These are phyloP conservation scores for Bertia moriformis DNA, from an alignment of 2,329 filamentous ascomycete species.

Conservation along the genomic window DNA sequence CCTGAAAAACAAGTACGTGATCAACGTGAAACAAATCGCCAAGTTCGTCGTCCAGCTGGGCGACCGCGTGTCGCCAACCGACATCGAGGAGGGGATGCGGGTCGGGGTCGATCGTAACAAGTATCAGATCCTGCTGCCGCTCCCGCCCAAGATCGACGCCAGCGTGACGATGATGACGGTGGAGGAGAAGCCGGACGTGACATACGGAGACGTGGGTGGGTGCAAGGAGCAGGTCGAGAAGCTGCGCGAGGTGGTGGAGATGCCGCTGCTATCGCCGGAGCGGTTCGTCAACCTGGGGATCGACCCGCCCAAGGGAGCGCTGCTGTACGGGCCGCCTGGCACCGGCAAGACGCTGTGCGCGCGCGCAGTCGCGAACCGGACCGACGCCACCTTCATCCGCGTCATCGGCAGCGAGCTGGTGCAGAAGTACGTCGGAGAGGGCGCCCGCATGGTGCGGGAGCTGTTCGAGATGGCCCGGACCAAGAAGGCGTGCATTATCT, in stretches of 20 bases:
- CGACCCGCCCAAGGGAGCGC: conserved; percentile 90
- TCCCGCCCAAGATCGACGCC: conserved; percentile 96
- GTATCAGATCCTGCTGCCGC: conserved; percentile 92
- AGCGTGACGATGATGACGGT: conserved; percentile 99
- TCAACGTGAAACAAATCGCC: conserved; percentile 99
- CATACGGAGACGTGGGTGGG: conserved; percentile 94
- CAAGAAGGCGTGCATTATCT: conserved; percentile 99
- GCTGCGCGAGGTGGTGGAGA: conserved; percentile 93
- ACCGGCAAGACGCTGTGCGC: conserved; percentile 99
- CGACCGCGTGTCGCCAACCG: conserved; percentile 89
- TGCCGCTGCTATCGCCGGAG: conserved; percentile 90
- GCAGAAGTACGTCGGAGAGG: conserved; percentile 97
- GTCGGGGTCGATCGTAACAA: conserved; percentile 97
- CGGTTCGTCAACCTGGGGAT: conserved; percentile 96
- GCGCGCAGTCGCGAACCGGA: conserved; percentile 90
- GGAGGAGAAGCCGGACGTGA: conserved; percentile 98
- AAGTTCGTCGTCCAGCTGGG: conserved; percentile 98
- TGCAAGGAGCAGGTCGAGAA: conserved; percentile 99
- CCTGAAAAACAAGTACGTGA: conserved; percentile 99
- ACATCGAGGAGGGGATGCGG: conserved; percentile 98
- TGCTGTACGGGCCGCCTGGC: conserved; percentile 90
- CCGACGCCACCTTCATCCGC: conserved; percentile 94
- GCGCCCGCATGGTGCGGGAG: conserved; percentile 94
- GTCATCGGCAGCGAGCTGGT: conserved; percentile 96
- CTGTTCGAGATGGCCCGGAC: conserved; percentile 98